Evolutionary conservation across 257 asterid genomes (phyloP).

Genomic region (Capsicum baccatum): DNA sequence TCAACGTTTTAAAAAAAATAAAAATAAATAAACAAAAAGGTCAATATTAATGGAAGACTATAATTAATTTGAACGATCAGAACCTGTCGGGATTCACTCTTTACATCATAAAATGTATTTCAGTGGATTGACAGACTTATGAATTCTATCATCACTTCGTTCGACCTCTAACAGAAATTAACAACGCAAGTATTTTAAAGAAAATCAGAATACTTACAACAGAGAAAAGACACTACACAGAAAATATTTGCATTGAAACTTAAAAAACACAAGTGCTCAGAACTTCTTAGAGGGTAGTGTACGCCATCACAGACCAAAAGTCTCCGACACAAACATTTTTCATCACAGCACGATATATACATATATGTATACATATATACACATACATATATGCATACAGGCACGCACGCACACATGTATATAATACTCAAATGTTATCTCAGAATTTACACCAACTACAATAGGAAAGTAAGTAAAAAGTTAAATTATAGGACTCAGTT

Average conservation of each 20-base stretch:
- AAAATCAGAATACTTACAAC: background rate
- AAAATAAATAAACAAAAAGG: background rate
- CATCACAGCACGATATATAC: background rate
- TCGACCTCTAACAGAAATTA: too few relatives aligned
- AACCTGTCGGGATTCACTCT: slow-evolving; percentile 59
- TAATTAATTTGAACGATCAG: slow-evolving; percentile 37
- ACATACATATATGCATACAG: too few relatives aligned
- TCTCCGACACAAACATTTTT: background rate
- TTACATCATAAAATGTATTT: slow-evolving; percentile 41
- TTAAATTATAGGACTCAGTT: background rate
- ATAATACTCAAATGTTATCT: too few relatives aligned
- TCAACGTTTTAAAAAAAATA: background rate
- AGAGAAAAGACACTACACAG: too few relatives aligned
- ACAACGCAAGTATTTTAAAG: background rate
- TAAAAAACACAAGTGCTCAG: slow-evolving; percentile 35
- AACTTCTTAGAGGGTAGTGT: slow-evolving; percentile 55
- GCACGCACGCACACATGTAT: too few relatives aligned
- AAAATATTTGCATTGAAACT: background rate
- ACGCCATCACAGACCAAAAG: slow-evolving; percentile 39
- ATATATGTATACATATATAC: too few relatives aligned
- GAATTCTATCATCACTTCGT: slow-evolving; percentile 52
- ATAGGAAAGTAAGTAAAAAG: background rate
- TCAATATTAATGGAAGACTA: too few relatives aligned
- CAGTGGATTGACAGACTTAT: slow-evolving; percentile 58
- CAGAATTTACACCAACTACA: background rate